These are phyloP conservation scores for Gentiana straminea DNA, from an alignment of 257 asterid species.

Conservation along the genomic window DNA sequence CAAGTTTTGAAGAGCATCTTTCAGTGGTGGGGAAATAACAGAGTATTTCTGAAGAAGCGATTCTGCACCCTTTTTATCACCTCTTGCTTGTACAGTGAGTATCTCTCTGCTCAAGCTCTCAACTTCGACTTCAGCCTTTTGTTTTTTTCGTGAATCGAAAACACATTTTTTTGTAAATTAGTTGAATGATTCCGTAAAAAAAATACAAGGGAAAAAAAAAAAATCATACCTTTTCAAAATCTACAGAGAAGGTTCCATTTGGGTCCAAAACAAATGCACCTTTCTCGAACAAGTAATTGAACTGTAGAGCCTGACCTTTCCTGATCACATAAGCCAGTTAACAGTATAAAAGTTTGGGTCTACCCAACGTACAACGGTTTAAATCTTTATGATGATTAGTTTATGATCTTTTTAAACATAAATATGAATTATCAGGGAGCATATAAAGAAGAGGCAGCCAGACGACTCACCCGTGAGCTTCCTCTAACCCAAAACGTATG, in stretches of 20 bases:
- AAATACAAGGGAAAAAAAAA: background rate
- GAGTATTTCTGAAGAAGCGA: slow-evolving; percentile 48
- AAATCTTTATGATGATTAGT: no score
- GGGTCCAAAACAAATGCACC: slow-evolving; percentile 55
- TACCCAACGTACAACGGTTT: no score
- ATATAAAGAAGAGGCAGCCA: slow-evolving; percentile 2
- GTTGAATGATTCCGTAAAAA: slow-evolving; percentile 5
- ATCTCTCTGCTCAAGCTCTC: slow-evolving; percentile 84
- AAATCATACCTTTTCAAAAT: slow-evolving; percentile 67
- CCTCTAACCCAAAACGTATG: slow-evolving; percentile 87
- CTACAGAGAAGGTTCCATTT: slow-evolving; percentile 60
- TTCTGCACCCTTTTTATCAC: slow-evolving; percentile 65
- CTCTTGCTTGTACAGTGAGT: slow-evolving; percentile 81
- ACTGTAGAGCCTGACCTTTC: slow-evolving; percentile 96
- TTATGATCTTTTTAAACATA: background rate
- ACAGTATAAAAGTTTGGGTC: background rate
- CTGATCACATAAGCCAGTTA: slow-evolving; percentile 23
- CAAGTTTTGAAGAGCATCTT: slow-evolving; percentile 55
- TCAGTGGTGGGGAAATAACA: slow-evolving; percentile 47
- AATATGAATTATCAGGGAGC: background rate
- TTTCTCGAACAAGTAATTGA: slow-evolving; percentile 68
- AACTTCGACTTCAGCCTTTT: slow-evolving; percentile 70
- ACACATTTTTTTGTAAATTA: background rate
- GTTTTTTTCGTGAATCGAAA: background rate
- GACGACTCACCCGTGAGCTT: slow-evolving; percentile 81